Base-by-base conservation (phyloP, 495 filamentous ascomycete genomes). In the Aspergillus sparsus region DNA sequence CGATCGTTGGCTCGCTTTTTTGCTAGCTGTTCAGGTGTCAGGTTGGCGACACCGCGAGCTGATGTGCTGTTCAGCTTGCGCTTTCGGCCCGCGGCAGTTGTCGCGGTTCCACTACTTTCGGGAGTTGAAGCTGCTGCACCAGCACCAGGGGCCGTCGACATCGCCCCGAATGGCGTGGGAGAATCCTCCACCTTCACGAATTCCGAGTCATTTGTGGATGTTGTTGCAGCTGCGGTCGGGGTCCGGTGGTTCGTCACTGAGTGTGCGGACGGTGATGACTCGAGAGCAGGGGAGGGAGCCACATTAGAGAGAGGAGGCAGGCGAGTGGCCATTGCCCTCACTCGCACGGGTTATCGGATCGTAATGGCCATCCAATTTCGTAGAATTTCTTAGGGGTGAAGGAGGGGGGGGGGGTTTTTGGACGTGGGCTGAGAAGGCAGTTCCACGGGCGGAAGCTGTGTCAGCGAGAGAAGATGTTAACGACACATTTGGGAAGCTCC, bases 1-100 rank as follows among this genome's bases (percentile, higher is more conserved):
- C 92, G 84, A 69, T 96, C 92, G 72, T 95, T 95, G 67, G 89
- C 90, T 56, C 92, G 83, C 73, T 96, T 96, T 67, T 88, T 84
- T 7, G 82, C 86, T 49, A 90, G 77, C 68, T 91, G 88, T 27
- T 85, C 81, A n/a, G 85, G 83, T 11, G 86, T 89, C 61, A 91
- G 82, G 58, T 86, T 90, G 53, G 87, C 85, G 16, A 92, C 87
- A 41, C 87, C 87, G 57, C 88, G 78, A 31, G 84, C 82, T n/a
- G 83, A 86, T 8, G 75, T 72, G 62, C 71, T 77, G 55, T 76
- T 78, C 55, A 79, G 63, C 57, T 80, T 81, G 66, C 80, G 78
- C 61, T 80, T 81, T 54, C 77, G 77, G 47, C 75, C 65, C 21
- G 71, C 73, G 50, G 66, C 70, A 10, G 69, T 65, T 7, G 62